phyloP scores from a whole-genome alignment of 2,329 filamentous ascomycete species.

The Botrytis squamosa region DNA sequence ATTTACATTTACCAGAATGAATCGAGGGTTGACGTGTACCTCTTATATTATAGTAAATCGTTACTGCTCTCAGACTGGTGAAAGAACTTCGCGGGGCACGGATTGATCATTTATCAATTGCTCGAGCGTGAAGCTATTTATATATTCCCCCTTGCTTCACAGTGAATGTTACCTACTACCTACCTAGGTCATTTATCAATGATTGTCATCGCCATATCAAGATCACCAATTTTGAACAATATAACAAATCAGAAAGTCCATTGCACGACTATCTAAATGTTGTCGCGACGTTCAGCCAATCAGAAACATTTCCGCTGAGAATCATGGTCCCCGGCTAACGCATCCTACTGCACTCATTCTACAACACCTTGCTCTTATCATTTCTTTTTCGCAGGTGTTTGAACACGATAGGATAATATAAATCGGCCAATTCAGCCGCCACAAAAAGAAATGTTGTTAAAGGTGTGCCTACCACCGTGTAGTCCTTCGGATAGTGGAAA shows the following conservation, averaged over 20 bases:
- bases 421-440: not conserved
- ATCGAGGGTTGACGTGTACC: not conserved
- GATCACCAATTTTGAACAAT: not conserved
- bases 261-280: not conserved
- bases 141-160: not conserved
- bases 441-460: not conserved
- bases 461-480: not conserved
- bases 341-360: not conserved
- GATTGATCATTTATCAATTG: not conserved
- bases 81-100: not conserved
- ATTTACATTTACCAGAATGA: not conserved
- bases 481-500: not conserved
- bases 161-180: not conserved
- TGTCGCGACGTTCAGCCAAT: not conserved
- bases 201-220: not conserved
- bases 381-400: too few species aligned
- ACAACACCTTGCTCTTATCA: not conserved
- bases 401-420: conserved; percentile 4
- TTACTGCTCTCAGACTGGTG: not conserved
- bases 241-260: not conserved
- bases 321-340: not conserved
- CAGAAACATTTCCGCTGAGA: not conserved
- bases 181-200: not conserved
- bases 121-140: not conserved
- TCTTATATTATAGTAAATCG: not conserved